Conservation (phyloP, 2,329 filamentous ascomycete genomes). For the Ceratocystis eucalypticola region DNA sequence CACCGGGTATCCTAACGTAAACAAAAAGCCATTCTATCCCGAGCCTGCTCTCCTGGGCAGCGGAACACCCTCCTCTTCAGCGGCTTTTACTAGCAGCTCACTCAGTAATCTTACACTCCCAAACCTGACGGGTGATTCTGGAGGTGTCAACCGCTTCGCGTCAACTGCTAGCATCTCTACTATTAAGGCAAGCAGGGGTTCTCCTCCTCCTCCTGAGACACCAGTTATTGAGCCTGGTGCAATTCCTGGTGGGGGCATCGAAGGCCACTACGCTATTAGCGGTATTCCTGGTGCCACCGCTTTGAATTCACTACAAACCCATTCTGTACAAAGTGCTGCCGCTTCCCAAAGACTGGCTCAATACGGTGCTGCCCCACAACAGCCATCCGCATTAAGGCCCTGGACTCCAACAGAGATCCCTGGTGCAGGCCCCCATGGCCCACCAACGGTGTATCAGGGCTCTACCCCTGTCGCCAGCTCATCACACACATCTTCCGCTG, state of each 20-base stretch:
- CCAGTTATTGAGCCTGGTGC: conserved; percentile 61
- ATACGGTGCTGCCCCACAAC: conserved; percentile 43
- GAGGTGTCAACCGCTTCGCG: conserved; percentile 44
- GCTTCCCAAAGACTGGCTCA: conserved; percentile 70
- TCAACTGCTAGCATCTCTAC: conserved; percentile 91
- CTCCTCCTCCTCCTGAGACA: conserved; percentile 88
- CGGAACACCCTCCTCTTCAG: conserved; percentile 15
- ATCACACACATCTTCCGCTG: neutral
- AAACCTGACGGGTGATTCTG: conserved; percentile 32
- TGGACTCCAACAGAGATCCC: conserved; percentile 94
- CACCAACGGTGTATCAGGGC: conserved; percentile 84
- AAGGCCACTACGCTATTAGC: conserved; percentile 79
- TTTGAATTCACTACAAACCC: conserved; percentile 51
- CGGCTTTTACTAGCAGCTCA: conserved; percentile 23
- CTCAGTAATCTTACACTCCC: conserved; percentile 24
- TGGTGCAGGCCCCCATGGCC: conserved; percentile 73
- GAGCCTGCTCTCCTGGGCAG: conserved; percentile 32
- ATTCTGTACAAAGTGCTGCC: conserved; percentile 50
- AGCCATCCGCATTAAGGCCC: conserved; percentile 45
- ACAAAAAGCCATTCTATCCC: conserved; percentile 47
- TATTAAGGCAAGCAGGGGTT: conserved; percentile 79
- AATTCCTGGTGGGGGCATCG: conserved; percentile 67
- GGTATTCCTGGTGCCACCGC: conserved; percentile 80
- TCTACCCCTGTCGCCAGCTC: conserved; percentile 32
- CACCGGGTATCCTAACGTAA: conserved; percentile 27